These are phyloP conservation scores for Kodamaea kakaduensis DNA, from an alignment of 805 yeast species.

Conservation along the genomic window DNA sequence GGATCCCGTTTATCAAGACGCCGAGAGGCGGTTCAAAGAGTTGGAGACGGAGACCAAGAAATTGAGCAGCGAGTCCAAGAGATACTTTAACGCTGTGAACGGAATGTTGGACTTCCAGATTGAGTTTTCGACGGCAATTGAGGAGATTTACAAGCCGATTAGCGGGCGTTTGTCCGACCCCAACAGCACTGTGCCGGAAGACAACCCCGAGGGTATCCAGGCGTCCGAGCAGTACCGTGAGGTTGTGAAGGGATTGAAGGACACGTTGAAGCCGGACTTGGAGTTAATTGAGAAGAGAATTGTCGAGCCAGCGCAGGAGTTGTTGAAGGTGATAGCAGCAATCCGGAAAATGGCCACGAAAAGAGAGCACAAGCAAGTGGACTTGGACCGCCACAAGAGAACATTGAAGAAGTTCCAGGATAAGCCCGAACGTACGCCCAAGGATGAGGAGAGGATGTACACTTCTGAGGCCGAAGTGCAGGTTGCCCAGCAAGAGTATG, in stretches of 20 bases:
- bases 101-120: slow-evolving; percentile 92
- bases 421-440: slow-evolving; percentile 77
- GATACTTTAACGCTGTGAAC: slow-evolving; percentile 87
- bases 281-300: slow-evolving; percentile 88
- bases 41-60: slow-evolving; percentile 86
- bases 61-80: slow-evolving; percentile 81
- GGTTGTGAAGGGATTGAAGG: slow-evolving; percentile 81
- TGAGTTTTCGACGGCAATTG: slow-evolving; percentile 92
- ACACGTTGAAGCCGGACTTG: slow-evolving; percentile 84
- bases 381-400: slow-evolving; percentile 80
- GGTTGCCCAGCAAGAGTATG: slow-evolving; percentile 91
- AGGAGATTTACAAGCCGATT: slow-evolving; percentile 93
- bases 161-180: slow-evolving; percentile 92
- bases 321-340: slow-evolving; percentile 72
- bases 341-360: slow-evolving; percentile 93
- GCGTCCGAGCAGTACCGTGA: slow-evolving; percentile 91
- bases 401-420: slow-evolving; percentile 67
- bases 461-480: slow-evolving; percentile 84
- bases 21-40: slow-evolving; percentile 93
- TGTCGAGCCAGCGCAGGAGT: slow-evolving; percentile 87
- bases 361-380: slow-evolving; percentile 93
- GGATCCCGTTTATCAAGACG: slow-evolving; percentile 90
- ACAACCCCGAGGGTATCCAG: slow-evolving; percentile 93
- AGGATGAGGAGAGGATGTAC: slow-evolving; percentile 89
- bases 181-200: slow-evolving; percentile 79